phyloP scores from a whole-genome alignment of 441 rosid genomes.

The Raphanus hybrid region DNA sequence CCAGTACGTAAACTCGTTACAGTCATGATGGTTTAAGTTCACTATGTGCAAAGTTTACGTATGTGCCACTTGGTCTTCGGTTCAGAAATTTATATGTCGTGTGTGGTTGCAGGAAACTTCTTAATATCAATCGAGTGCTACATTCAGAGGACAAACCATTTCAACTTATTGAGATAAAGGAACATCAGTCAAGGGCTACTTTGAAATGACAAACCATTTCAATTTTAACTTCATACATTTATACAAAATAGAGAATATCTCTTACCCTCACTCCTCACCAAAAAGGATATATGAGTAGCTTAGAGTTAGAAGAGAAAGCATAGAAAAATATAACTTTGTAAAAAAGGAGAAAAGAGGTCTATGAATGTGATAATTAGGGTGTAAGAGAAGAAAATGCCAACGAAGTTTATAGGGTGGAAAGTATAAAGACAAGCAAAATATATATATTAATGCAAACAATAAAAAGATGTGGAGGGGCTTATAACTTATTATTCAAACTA shows the following conservation, averaged over 20 bases:
- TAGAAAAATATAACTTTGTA: slow-evolving; percentile 22
- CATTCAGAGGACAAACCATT: too few species aligned
- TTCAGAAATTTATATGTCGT: too few species aligned
- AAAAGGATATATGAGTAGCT: neutral
- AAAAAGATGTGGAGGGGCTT: slow-evolving; percentile 32
- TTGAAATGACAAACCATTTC: too few species aligned
- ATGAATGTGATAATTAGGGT: slow-evolving; percentile 41
- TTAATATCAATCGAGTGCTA: too few species aligned
- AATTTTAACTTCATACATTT: too few species aligned
- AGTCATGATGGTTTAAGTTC: too few species aligned
- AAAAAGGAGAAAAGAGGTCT: slow-evolving; percentile 27
- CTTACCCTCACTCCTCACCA: neutral
- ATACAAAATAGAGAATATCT: neutral
- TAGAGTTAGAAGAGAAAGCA: slow-evolving; percentile 5
- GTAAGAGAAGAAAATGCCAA: slow-evolving; percentile 43
- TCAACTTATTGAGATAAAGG: too few species aligned
- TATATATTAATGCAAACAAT: slow-evolving; percentile 9
- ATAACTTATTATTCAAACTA: slow-evolving; percentile 28
- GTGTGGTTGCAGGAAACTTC: too few species aligned
- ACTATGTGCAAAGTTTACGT: too few species aligned
- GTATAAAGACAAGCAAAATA: slow-evolving; percentile 17
- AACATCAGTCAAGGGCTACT: too few species aligned
- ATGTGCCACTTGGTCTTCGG: too few species aligned
- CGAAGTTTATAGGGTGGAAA: slow-evolving; percentile 41
- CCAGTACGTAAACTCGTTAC: too few species aligned